Evolutionary conservation across 129 eudicot genomes (phyloP), one percentile per base, ranked within the genome.

Genomic region (Glebionis coronaria): DNA sequence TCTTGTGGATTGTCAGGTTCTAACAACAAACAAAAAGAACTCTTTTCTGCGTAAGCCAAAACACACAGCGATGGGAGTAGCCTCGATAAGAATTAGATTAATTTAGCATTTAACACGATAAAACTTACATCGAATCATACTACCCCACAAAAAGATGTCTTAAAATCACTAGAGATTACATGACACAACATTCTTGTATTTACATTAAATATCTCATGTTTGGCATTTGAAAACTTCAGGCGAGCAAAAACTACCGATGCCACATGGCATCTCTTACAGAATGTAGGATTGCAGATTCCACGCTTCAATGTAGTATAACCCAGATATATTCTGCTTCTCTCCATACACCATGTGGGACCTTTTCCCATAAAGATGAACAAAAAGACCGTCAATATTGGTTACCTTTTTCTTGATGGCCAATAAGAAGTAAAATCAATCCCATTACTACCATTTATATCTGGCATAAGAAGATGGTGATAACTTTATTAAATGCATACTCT

Each of bases 391-490:
- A 31, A 44, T 57, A 28, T 59, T 4, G 76, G 40, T 31, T 61
- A 47, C 61, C 51, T n/a, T 49, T 42, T 40, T 40, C 70, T 52
- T 52, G 55, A 62, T 38, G 42, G 16, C 59, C 46, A 58, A 28
- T 28, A 29, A 56, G 67, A 60, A 56, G 73, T 35, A 66, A 61
- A 66, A 67, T 58, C 53, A 31, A 75, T 38, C 31, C 46, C 29
- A 40, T 8, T 14, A 49, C 27, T 7, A 52, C n/a, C 27, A 3
- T 13, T 35, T 54, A 42, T 53, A 62, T 72, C 44, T 12, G n/a
- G 19, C 15, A 71, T n/a, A 53, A 9, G 69, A 50, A 61, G 12
- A 62, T 20, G 12, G 44, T 45, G 27, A 44, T 44, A 3, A 14
- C 46, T 14, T 35, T 18, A 40, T 44, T 29, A 14, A 15, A 16